phyloP scores from a whole-genome alignment of 352 stramenopile genomes.

The Pythium diclinum region DNA sequence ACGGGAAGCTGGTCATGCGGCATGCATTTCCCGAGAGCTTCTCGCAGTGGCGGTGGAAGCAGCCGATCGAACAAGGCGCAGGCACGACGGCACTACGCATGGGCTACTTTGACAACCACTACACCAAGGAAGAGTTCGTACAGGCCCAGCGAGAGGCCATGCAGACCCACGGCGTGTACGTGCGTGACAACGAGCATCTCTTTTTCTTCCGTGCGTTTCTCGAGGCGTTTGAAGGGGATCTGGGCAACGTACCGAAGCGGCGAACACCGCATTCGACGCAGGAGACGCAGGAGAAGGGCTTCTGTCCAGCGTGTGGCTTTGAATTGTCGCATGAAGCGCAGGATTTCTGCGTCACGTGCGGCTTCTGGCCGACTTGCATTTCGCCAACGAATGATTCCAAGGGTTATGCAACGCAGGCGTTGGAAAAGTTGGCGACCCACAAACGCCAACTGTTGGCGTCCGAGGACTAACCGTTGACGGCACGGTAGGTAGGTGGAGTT shows the following conservation, averaged over 20 bases:
- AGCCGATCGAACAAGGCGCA: conserved; percentile 84
- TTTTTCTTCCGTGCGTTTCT: conserved; percentile 71
- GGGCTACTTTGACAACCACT: conserved; percentile 58
- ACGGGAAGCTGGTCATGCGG: conserved; percentile 82
- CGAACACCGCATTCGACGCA: conserved; percentile 9
- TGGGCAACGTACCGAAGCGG: conserved; percentile 42
- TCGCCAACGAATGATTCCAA: conserved; percentile 53
- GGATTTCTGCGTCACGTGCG: conserved; percentile 62
- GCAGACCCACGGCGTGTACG: conserved; percentile 42
- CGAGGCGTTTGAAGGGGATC: conserved; percentile 41
- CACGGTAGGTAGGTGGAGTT: background rate
- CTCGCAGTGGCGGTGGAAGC: conserved; percentile 83
- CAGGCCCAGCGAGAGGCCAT: conserved; percentile 32
- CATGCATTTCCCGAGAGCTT: conserved; percentile 83
- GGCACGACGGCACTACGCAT: conserved; percentile 68
- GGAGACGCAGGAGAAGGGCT: conserved; percentile 17
- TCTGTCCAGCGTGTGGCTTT: conserved; percentile 42
- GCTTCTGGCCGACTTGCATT: conserved; percentile 59
- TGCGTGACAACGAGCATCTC: conserved; percentile 66
- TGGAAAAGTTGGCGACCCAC: conserved; percentile 34
- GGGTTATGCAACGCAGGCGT: conserved; percentile 45
- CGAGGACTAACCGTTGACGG: background rate
- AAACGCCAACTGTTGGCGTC: conserved; percentile 12
- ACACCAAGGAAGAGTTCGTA: conserved; percentile 38
- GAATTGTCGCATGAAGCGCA: conserved; percentile 43